Evolutionary conservation across 176 grass and related monocot genomes (phyloP).

Genomic region (Triticum turgidum): DNA sequence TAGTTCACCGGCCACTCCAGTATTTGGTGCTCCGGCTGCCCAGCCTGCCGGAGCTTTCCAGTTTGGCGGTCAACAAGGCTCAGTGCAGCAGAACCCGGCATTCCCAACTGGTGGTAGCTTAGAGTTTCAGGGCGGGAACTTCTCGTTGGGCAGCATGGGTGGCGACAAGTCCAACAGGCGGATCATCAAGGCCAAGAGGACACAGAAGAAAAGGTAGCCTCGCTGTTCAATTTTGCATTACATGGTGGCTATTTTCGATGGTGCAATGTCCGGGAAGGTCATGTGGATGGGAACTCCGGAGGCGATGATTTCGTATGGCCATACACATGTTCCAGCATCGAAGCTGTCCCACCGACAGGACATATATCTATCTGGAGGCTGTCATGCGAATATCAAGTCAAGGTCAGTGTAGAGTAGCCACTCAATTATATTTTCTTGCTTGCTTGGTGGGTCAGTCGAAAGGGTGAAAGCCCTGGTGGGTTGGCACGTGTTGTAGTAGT

Average conservation of each 20-base stretch:
- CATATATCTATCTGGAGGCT: not conserved
- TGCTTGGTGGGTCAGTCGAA: not conserved
- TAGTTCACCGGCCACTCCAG: conserved; percentile 22
- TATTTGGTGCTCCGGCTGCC: conserved; percentile 43
- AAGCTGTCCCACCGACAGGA: not conserved
- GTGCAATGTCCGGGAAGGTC: not conserved
- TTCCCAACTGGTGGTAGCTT: conserved; percentile 50
- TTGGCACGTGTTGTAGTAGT: conserved; percentile 14
- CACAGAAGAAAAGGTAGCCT: conserved; percentile 37
- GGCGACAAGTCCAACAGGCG: conserved; percentile 61
- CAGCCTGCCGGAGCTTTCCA: conserved; percentile 49
- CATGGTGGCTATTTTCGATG: not conserved
- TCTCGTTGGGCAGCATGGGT: conserved; percentile 51
- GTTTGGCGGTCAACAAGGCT: conserved; percentile 45
- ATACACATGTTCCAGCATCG: conserved; percentile 4
- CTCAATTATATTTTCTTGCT: conserved; percentile 11
- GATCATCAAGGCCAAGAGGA: conserved; percentile 52
- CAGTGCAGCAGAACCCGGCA: conserved; percentile 29
- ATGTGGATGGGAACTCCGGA: not conserved
- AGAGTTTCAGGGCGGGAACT: conserved; percentile 61
- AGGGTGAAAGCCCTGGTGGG: conserved; percentile 11
- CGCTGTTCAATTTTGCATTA: not conserved
- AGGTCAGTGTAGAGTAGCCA: conserved; percentile 31
- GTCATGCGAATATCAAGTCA: conserved; percentile 12
- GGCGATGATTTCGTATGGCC: not conserved